Base-by-base conservation (phyloP, 2,329 filamentous ascomycete species). In the Colletotrichum higginsianum region DNA sequence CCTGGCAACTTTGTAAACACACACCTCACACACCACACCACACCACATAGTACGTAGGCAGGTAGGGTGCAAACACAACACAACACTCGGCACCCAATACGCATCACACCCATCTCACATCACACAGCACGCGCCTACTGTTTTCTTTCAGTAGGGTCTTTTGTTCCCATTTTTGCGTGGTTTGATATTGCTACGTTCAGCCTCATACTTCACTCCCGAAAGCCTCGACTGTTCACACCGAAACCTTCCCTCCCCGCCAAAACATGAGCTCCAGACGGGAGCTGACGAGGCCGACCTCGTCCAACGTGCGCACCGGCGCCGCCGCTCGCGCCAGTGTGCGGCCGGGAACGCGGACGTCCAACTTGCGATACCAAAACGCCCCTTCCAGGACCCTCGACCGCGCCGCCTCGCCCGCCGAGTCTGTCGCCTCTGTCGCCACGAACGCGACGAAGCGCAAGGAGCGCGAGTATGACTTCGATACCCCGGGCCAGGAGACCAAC, bases 371-470 rank as follows among this genome's bases (percentile, higher is more conserved):
- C 21, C 71, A 73, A 18, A 35, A 66, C 18, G 61, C 67, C 21
- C 66, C 72, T 4, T 73, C 72, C 12, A 71, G 52, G 40, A 76
- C 81, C 56, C 81, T 4, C 83, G 26, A 78, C 78, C 53, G 82
- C 57, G 86, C 92, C 38, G 83, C 87, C 15, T 96, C 95, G 6
- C 94, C 94, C 6, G 89, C 93, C 71, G 90, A 90, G 56, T 94
- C 93, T 9, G 79, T 94, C 26, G 86, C 88, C 63, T 92, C 93
- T 4, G 82, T 86, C 42, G 82, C 88, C 38, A 86, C 87, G 61
- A 82, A 87, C 42, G 89, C 91, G 30, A 87, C 86, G 55, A 98
- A 98, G 85, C 91, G 95, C 78, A 98, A 98, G 82, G 94, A 96
- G 76, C 90, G 94, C 78, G 94, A 97, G 47, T 96, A 92, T 78